Percentiles rank a stretch among this genome's conserved stretches.
Evolutionary conservation across 1,139 yeast species (phyloP).

Genomic region (Blastobotrys ciferrii): DNA sequence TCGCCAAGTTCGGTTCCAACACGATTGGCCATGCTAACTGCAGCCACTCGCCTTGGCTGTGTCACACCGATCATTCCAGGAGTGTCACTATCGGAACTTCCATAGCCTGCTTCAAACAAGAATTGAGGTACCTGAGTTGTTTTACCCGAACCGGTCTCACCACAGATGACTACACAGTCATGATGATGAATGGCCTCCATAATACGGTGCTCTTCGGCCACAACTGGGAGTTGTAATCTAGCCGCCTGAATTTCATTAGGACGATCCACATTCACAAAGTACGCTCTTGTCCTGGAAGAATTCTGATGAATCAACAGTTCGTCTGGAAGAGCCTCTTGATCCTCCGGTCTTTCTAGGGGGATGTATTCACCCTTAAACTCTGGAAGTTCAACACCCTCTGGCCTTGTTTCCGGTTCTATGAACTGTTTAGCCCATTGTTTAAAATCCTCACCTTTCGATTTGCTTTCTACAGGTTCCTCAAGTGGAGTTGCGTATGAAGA

Average conservation of each 20-base stretch:
- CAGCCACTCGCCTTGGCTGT: constrained; percentile 98
- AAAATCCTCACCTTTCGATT: constrained; percentile 46
- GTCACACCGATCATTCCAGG: constrained; percentile 96
- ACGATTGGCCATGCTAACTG: constrained; percentile 94
- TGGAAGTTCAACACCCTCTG: constrained; percentile 33
- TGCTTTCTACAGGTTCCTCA: constrained; percentile 29
- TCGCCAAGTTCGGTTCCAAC: constrained; percentile 81
- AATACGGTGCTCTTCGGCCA: constrained; percentile 83
- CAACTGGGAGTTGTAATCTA: constrained; percentile 80
- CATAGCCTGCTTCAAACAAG: constrained; percentile 85
- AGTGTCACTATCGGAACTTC: constrained; percentile 57
- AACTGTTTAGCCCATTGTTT: constrained; percentile 54
- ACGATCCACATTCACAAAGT: constrained; percentile 66
- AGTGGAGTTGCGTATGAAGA: constrained; percentile 15
- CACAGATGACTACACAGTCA: constrained; percentile 88
- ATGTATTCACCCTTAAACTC: constrained; percentile 33
- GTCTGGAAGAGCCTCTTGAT: constrained; percentile 37
- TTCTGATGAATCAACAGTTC: constrained; percentile 57
- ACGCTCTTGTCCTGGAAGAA: constrained; percentile 56
- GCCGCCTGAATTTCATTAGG: constrained; percentile 60
- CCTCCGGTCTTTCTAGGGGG: constrained; percentile 38
- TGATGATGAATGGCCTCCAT: constrained; percentile 96
- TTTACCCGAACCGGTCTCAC: constrained; percentile 98
- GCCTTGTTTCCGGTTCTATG: constrained; percentile 19
- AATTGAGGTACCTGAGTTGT: constrained; percentile 98